These are phyloP conservation scores for Inga leiocalycina DNA, from an alignment of 306 rosid species.

Conservation along the genomic window DNA sequence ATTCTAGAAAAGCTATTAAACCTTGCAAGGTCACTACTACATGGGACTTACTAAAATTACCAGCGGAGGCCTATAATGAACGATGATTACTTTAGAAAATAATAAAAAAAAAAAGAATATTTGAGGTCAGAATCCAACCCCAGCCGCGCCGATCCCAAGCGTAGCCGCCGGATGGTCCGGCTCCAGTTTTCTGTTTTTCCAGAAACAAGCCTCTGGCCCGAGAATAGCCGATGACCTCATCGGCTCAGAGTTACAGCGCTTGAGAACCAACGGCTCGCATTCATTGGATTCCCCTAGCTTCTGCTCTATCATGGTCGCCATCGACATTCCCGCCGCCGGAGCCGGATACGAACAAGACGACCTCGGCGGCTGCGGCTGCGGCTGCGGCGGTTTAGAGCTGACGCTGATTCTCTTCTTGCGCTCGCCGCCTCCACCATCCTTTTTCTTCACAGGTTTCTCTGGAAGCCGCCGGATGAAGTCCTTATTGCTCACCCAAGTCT, in stretches of 20 bases:
- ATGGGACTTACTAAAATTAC: neutral
- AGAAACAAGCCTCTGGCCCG: slow-evolving; percentile 75
- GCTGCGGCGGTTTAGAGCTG: slow-evolving; percentile 28
- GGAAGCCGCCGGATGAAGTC: slow-evolving; percentile 84
- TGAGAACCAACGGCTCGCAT: slow-evolving; percentile 85
- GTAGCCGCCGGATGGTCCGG: slow-evolving; percentile 62
- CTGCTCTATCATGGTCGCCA: slow-evolving; percentile 79
- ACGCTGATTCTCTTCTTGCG: slow-evolving; percentile 43
- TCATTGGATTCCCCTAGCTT: slow-evolving; percentile 62
- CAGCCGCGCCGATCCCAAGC: slow-evolving; percentile 82
- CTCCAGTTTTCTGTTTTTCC: slow-evolving; percentile 82
- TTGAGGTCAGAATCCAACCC: slow-evolving; percentile 59
- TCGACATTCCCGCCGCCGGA: slow-evolving; percentile 46
- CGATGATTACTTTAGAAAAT: neutral
- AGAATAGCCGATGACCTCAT: slow-evolving; percentile 73
- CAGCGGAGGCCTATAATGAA: neutral
- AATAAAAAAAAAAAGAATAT: neutral
- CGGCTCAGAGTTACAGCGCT: slow-evolving; percentile 97
- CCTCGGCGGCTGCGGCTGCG: slow-evolving; percentile 49
- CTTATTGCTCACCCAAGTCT: slow-evolving; percentile 90
- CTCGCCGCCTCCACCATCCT: slow-evolving; percentile 32
- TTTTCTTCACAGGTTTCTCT: slow-evolving; percentile 51
- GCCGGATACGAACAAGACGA: slow-evolving; percentile 78
- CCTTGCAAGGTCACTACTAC: neutral
- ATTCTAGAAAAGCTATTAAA: neutral